Evolutionary conservation across 257 asterid genomes (phyloP), one percentile per base, ranked within the genome.

Genomic region (Perilla frutescens): DNA sequence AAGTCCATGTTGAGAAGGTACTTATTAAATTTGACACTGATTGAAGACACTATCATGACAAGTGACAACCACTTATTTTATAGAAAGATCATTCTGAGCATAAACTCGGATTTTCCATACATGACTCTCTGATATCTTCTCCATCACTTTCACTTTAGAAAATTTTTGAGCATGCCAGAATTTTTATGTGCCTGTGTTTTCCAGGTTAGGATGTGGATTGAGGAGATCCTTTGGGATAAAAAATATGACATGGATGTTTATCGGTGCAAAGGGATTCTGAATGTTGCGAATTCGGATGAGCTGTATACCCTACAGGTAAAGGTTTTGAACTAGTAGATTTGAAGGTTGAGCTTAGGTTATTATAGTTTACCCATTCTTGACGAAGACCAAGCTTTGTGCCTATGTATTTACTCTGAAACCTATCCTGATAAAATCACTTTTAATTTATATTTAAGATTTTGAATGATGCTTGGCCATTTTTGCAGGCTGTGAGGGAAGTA

Each of bases 151-250:
- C 37, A 48, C 11, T 57, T 60, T 31, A 6, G 4, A 49, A 8
- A 6, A 26, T 14, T 32, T 51, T 54, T 26, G 8, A 43, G 44
- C 34, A 43, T 40, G 31, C 1, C 48, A 36, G 32, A 8, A 15
- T 65, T 61, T 40, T 32, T 20, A 20, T 20, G 14, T 68, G 11
- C 69, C 57, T 32, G 62, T 50, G 40, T 54, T 36, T 68, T 82
- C 58, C 73, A 93, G 98, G 84, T 87, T 51, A 88, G 84, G 48
- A 39, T 76, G 61, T 91, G 99, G 95, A 85, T 94, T 62, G 99
- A 94, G 81, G 99, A 94, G 74, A 81, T 94, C 70, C 96, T 94
- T 58, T 91, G 99, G 99, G 97, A 91, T 41, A 91, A 90, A 58
- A 90, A 88, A 77, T 77, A 90, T 66, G 91, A 81, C 82, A 94